Evolutionary conservation across 2,329 filamentous ascomycete species (phyloP), one percentile per base, ranked within the genome.

Genomic region (Dothistroma pini): DNA sequence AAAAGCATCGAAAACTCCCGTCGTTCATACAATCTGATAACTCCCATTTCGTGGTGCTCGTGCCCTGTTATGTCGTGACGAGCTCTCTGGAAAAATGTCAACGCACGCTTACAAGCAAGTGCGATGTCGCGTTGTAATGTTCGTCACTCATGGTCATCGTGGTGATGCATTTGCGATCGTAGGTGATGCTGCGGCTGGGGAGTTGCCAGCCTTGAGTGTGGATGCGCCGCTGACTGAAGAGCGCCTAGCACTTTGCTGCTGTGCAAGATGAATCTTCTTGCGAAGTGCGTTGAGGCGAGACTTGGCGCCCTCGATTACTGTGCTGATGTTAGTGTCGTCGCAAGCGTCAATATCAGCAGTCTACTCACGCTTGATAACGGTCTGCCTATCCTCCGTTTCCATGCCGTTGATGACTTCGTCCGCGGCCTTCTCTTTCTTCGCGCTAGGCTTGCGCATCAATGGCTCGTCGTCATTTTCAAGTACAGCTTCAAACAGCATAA

Each of bases 401-500:
- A 84, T 76, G 10, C 82, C 82, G 67, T 81, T 80, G 58, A 83
- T 78, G 25, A 70, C 56, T 34, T 79, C 78, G 21, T 80, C 80
- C 77, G 83, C 77, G 11, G 76, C 71, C 53, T 74, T 73, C 55
- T 75, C 77, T 75, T 82, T 69, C 74, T 71, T 77, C 74, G 63
- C 79, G 80, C 70, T 75, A 76, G 69, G 76, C 74, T 69, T 74
- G 67, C 62, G 76, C 75, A 75, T 69, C 76, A 74, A 67, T 78
- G 75, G 72, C 62, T 82, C 79, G 54, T 86, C 91, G 62, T 96
- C 92, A 52, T 84, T 88, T 69, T 99, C 95, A 60, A 99, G 78
- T 2, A 99, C 90, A 16, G 93, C 95, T 77, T 99, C 93, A 14
- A 97, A 83, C 89, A 99, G 95, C 65, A 90, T 86, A 66, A 97